Base-by-base conservation (phyloP, 768 basidiomycete genomes). In the Epithele typhae region DNA sequence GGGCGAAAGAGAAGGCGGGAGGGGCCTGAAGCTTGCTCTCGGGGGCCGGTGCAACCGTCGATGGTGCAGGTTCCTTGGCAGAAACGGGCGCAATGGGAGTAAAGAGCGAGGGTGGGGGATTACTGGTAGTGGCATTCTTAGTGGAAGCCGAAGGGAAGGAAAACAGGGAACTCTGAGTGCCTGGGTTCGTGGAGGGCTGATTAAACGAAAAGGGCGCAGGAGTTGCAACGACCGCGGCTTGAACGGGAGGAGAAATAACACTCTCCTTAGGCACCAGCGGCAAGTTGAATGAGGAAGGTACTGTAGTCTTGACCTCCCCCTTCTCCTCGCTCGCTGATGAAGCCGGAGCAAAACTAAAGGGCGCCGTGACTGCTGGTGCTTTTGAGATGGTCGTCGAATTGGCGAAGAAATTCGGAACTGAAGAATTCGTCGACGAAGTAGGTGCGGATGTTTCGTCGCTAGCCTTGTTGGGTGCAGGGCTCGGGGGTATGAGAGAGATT, bases 371-470 rank as follows among this genome's bases (percentile, higher is more conserved):
- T 25, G 38, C 49, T 14, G 37, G 46, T 5, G 62, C 63, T 52
- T 75, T 77, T 14, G 71, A 59, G 46, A 78, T 64, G 18, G 70
- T 50, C 18, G 76, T 65, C 0, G 82, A 79, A 25, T 55, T 73
- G 22, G 77, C 70, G 47, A 87, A 87, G 62, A 87, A 84, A 61
- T 84, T 77, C 7, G 84, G 84, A 27, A 84, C 59, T 4, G 68
- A 60, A 5, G 60, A 55, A n/a, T n/a, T n/a, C 18, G 58, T 45
- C 15, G 43, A 43, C 5, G 54, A 36, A 23, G 59, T 45, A 37
- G 11, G 7, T 4, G 38, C 33, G 3, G 58, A 32, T 9, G 22
- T 25, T 33, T 38, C 36, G 17, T 46, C 40, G 8, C 46, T 48
- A 14, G 46, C 23, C 39, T 48, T 47, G 9, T 53, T 21, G 7